These are phyloP conservation scores for Hirsutella minnesotensis DNA, from an alignment of 2,329 filamentous ascomycete genomes.

Conservation along the genomic window DNA sequence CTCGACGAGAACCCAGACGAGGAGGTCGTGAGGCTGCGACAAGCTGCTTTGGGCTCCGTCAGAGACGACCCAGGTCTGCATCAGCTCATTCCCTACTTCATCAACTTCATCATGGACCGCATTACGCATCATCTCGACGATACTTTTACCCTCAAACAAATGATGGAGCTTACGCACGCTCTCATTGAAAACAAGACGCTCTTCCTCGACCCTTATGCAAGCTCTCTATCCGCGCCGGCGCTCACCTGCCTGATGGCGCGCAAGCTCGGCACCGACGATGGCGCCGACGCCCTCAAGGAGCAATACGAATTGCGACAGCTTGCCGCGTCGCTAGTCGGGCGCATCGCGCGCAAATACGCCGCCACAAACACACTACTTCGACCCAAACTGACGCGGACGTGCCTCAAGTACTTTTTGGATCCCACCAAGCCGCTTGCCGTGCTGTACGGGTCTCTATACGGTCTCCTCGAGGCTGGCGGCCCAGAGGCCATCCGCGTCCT, in stretches of 20 bases:
- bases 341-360: slow-evolving; percentile 71
- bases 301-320: slow-evolving; percentile 78
- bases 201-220: slow-evolving; percentile 53
- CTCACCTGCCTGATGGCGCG: slow-evolving; percentile 78
- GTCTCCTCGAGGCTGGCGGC: slow-evolving; percentile 66
- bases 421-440: slow-evolving; percentile 70
- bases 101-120: slow-evolving; percentile 90
- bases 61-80: slow-evolving; percentile 85
- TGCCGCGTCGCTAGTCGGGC: slow-evolving; percentile 68
- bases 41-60: slow-evolving; percentile 75
- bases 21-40: slow-evolving; percentile 57
- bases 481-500: slow-evolving; percentile 45
- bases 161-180: slow-evolving; percentile 82
- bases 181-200: slow-evolving; percentile 74
- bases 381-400: slow-evolving; percentile 82
- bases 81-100: slow-evolving; percentile 91
- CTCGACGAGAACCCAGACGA: slow-evolving; percentile 82
- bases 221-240: slow-evolving; percentile 67
- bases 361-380: slow-evolving; percentile 71
- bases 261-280: slow-evolving; percentile 54
- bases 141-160: slow-evolving; percentile 76
- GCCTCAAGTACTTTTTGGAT: slow-evolving; percentile 84
- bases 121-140: slow-evolving; percentile 90
- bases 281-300: slow-evolving; percentile 39
- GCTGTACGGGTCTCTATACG: slow-evolving; percentile 80